Conservation (phyloP, 2,329 filamentous ascomycete species). For the Penicillium rolfsii region DNA sequence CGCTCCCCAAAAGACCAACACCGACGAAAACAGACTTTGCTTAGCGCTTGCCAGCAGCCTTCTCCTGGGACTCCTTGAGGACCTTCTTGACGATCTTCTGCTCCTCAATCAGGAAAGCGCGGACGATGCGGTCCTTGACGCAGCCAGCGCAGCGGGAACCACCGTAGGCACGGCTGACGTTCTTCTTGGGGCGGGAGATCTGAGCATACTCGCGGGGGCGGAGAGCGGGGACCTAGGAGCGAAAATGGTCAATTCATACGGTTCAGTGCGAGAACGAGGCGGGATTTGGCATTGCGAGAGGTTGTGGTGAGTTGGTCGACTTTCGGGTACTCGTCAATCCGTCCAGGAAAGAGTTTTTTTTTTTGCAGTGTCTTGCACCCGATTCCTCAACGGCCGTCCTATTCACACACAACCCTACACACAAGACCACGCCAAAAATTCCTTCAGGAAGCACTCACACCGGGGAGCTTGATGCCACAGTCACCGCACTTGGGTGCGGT, state of each 20-base stretch:
- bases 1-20: constrained; percentile 44
- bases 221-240: constrained; percentile 80
- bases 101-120: constrained; percentile 99
- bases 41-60: constrained; percentile 52
- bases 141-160: constrained; percentile 98
- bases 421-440: constrained; percentile 24
- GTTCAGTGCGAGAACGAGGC: constrained; percentile 5
- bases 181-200: constrained; percentile 99
- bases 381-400: constrained; percentile 21
- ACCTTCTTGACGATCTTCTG: constrained; percentile 99
- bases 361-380: constrained; percentile 18
- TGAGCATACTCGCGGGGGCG: constrained; percentile 96
- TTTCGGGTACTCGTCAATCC: constrained; percentile 12
- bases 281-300: constrained; percentile 6
- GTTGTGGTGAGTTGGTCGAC: constrained; percentile 17
- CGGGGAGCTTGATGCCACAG: constrained; percentile 95
- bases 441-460: constrained; percentile 70
- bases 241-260: constrained; percentile 23
- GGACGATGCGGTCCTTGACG: constrained; percentile 96
- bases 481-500: constrained; percentile 99
- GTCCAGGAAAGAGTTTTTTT: constrained; percentile 17
- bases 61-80: constrained; percentile 94
- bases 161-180: constrained; percentile 96
- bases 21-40: constrained; percentile 37
- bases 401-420: constrained; percentile 18